Evolutionary conservation across 2,329 filamentous ascomycete genomes (phyloP).

Genomic region (Hypoxylon sp.): DNA sequence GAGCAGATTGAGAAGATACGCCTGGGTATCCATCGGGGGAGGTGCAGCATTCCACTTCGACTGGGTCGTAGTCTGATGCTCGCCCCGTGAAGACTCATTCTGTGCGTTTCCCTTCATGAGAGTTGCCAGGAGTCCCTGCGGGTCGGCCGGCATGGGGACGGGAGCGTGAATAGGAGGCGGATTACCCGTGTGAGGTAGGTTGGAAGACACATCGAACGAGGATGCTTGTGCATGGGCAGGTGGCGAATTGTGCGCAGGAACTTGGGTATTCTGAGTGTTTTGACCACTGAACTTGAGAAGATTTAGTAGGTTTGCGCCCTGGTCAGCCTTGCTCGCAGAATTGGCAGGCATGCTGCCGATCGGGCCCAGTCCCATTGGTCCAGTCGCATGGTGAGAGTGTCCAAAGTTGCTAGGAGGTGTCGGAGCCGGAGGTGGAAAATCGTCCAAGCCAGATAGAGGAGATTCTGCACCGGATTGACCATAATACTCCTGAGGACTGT

Average conservation of each 20-base stretch:
- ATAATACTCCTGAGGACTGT: slow-evolving; percentile 48
- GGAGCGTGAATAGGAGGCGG: slow-evolving; percentile 65
- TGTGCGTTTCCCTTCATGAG: slow-evolving; percentile 70
- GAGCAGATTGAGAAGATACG: slow-evolving; percentile 86
- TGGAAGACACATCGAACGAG: slow-evolving; percentile 40
- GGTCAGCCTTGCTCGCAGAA: slow-evolving; percentile 54
- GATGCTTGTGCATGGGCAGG: slow-evolving; percentile 39
- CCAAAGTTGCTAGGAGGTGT: slow-evolving; percentile 57
- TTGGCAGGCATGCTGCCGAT: slow-evolving; percentile 60
- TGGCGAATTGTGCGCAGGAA: slow-evolving; percentile 47
- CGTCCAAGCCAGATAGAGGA: slow-evolving; percentile 47
- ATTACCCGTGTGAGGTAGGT: slow-evolving; percentile 46
- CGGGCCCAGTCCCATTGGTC: slow-evolving; percentile 60
- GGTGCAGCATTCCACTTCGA: slow-evolving; percentile 60
- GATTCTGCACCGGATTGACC: slow-evolving; percentile 47
- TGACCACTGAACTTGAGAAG: slow-evolving; percentile 70
- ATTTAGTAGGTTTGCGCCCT: slow-evolving; percentile 68
- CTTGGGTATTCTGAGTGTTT: slow-evolving; percentile 51
- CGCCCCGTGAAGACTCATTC: slow-evolving; percentile 57
- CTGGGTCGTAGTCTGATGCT: slow-evolving; percentile 47
- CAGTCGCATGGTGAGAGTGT: slow-evolving; percentile 55
- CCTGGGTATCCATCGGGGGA: slow-evolving; percentile 77
- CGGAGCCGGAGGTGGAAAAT: slow-evolving; percentile 59
- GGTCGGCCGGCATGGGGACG: slow-evolving; percentile 67
- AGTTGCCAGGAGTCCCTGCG: slow-evolving; percentile 68